Evolutionary conservation across 768 basidiomycete species (phyloP).

Genomic region (Clitopilus hobsonii): DNA sequence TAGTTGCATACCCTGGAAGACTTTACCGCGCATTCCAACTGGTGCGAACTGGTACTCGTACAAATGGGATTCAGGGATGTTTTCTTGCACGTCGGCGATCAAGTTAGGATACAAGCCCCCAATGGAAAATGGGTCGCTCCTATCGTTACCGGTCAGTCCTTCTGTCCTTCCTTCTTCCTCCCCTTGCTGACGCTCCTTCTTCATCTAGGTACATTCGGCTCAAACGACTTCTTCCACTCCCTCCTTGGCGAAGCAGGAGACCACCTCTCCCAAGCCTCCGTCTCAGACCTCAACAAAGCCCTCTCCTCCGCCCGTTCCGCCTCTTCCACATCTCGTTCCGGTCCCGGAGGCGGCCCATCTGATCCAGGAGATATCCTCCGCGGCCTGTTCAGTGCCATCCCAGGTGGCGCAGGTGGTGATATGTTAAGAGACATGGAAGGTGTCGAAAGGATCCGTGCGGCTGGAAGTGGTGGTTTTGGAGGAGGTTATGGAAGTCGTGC

Average conservation of each 20-base stretch:
- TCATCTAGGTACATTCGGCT: conserved; percentile 62
- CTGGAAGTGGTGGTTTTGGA: conserved; percentile 48
- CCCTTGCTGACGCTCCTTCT: not conserved
- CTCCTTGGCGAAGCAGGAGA: conserved; percentile 62
- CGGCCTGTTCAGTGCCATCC: conserved; percentile 55
- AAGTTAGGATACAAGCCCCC: conserved; percentile 68
- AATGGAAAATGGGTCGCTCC: conserved; percentile 75
- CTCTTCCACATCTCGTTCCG: conserved; percentile 23
- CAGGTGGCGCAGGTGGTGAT: conserved; percentile 55
- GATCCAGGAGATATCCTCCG: conserved; percentile 49
- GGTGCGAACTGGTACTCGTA: conserved; percentile 79
- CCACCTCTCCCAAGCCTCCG: conserved; percentile 48
- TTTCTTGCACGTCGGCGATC: conserved; percentile 85
- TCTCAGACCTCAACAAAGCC: conserved; percentile 80
- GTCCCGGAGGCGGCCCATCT: conserved; percentile 25
- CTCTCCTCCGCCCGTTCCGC: conserved; percentile 65
- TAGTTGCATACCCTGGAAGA: conserved; percentile 83
- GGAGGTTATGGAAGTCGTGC: not conserved
- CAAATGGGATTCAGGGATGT: conserved; percentile 70
- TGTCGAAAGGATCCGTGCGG: conserved; percentile 64
- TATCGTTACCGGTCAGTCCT: conserved; percentile 62
- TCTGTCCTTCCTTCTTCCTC: not conserved
- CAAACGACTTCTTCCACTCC: conserved; percentile 75
- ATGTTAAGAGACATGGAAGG: conserved; percentile 73
- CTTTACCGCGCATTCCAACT: conserved; percentile 87